Evolutionary conservation across 805 yeast genomes (phyloP), one percentile per base, ranked within the genome.

Genomic region (Pichia kluyveri): DNA sequence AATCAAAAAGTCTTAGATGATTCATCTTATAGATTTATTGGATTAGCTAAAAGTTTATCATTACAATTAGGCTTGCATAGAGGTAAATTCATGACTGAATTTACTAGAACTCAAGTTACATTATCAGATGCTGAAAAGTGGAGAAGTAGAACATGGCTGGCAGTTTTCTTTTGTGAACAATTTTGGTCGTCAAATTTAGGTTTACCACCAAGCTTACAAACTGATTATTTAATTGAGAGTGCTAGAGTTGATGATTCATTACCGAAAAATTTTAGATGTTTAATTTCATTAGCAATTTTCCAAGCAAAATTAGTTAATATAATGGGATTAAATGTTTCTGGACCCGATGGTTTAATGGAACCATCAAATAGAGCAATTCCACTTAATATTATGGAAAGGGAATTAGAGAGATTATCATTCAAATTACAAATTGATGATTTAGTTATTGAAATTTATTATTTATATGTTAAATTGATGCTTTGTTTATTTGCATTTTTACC

Each of bases 91-190:
- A 87, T 90, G 54, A 80, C 84, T 53, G 97, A 90, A 59, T 90
- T 90, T 56, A 83, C 95, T 8, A 73, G 97, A 59, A 86, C 91
- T 31, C 97, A 90, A 61, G 93, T 85, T 5, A 77, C 86, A 26
- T 71, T 89, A 65, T 91, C 91, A 0, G 88, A 90, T 65, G 91
- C 96, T 6, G 96, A 87, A 56, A 82, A 81, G 59, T 90, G 96
- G 97, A 75, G 97, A 63, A 88, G 96, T 1, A 71, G 96, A 55
- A 79, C 96, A 1, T 90, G 97, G 97, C 68, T 88, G 30, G 89
- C 91, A 3, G 83, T 86, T 4, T 90, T 85, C 63, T 84, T 89
- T 59, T 75, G 87, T 42, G 96, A 89, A 60, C 95, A 89, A 56
- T 84, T 88, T 59, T 86, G 96, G 93, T 83, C 95, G 5, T 83